Evolutionary conservation across 192 early-diverging fungal species (phyloP).

Genomic region (Coemansia sp.): DNA sequence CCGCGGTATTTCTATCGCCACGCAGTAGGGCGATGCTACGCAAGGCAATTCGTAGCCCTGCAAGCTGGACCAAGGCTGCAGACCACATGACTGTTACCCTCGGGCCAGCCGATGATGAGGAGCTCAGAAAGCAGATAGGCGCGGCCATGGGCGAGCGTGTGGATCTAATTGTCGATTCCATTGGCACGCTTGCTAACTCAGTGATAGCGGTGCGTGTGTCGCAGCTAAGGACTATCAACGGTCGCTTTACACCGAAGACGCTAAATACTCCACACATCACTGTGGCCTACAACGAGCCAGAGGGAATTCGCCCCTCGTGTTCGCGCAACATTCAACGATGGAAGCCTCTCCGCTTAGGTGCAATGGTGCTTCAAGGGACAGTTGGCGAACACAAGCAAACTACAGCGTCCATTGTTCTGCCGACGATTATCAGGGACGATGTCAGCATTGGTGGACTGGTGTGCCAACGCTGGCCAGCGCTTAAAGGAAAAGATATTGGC

Average conservation of each 20-base stretch:
- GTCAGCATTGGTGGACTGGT: constrained; percentile 48
- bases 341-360: constrained; percentile 24
- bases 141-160: constrained; percentile 32
- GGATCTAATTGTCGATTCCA: constrained; percentile 30
- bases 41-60: constrained; percentile 32
- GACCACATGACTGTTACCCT: constrained; percentile 28
- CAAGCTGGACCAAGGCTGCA: constrained; percentile 19
- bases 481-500: constrained; percentile 39
- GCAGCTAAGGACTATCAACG: constrained; percentile 6
- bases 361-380: constrained; percentile 26
- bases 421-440: constrained; percentile 13
- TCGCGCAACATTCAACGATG: constrained; percentile 25
- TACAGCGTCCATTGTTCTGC: constrained; percentile 22
- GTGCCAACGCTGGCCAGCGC: constrained; percentile 37
- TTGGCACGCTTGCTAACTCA: constrained; percentile 24
- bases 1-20: constrained; percentile 21
- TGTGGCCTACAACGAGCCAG: constrained; percentile 36
- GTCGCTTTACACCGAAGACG: background rate
- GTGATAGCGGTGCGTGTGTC: constrained; percentile 37
- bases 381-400: constrained; percentile 37
- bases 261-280: constrained; percentile 29
- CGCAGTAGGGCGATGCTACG: constrained; percentile 16
- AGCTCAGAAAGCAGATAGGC: constrained; percentile 17
- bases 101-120: constrained; percentile 9
- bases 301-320: constrained; percentile 10